phyloP scores from a whole-genome alignment of 805 yeast genomes.

The Ogataea salicorniae region DNA sequence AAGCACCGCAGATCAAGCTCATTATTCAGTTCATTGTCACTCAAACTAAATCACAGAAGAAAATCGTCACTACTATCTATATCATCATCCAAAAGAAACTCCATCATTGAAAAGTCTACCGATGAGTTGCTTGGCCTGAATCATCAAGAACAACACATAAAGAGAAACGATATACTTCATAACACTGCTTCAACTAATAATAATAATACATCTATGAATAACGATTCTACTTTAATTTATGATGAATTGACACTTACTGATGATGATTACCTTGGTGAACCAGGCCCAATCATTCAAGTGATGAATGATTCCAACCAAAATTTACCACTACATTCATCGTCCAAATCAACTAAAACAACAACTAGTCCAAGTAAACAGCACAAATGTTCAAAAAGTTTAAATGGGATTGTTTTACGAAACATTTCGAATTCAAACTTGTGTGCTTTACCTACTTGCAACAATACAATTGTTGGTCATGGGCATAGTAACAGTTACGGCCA shows the following conservation, averaged over 20 bases:
- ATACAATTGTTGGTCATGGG: neutral
- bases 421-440: neutral
- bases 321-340: neutral
- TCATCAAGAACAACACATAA: neutral
- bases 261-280: constrained; percentile 28
- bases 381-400: neutral
- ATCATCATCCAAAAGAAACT: constrained; percentile 12
- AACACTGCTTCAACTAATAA: neutral
- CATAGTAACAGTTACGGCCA: no score
- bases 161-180: neutral
- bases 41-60: constrained; percentile 24
- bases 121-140: constrained; percentile 23
- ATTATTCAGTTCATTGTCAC: constrained; percentile 22
- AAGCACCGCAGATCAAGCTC: constrained; percentile 23
- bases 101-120: constrained; percentile 25
- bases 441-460: neutral
- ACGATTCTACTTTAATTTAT: constrained; percentile 21
- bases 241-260: constrained; percentile 26
- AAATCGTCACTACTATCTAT: constrained; percentile 21
- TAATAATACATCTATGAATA: neutral
- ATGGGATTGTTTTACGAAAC: neutral
- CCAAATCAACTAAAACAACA: neutral
- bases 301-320: neutral
- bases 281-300: constrained; percentile 31
- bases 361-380: neutral